phyloP scores from a whole-genome alignment of 495 filamentous ascomycete genomes.

The Neurospora pannonica region DNA sequence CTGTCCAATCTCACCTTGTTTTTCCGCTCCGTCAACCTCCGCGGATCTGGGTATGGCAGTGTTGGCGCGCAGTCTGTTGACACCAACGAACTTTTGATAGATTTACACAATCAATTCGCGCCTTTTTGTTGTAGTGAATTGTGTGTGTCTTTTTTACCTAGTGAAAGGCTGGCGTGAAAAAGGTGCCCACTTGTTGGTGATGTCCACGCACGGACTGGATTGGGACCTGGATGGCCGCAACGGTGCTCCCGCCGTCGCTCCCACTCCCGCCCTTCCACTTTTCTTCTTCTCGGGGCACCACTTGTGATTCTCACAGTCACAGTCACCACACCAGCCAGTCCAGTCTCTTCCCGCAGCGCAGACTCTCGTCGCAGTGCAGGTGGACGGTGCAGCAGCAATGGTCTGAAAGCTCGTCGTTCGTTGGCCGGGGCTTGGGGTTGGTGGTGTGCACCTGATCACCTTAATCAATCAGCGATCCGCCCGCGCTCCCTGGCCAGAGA shows the following conservation, averaged over 20 bases:
- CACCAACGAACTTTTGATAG: background rate
- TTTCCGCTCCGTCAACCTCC: background rate
- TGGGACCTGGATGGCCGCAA: background rate
- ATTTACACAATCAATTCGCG: background rate
- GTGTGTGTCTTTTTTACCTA: background rate
- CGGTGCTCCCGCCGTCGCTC: background rate
- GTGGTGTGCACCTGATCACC: background rate
- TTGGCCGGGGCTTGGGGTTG: background rate
- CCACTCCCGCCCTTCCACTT: background rate
- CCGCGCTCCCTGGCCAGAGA: background rate
- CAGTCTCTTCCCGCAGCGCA: background rate
- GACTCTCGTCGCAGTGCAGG: background rate
- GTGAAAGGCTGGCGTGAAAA: background rate
- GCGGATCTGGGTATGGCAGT: background rate
- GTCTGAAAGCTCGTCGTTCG: background rate
- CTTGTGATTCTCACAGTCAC: background rate
- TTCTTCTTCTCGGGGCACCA: background rate
- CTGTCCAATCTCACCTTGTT: background rate
- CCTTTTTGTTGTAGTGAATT: background rate
- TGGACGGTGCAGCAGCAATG: background rate
- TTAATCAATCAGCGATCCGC: background rate
- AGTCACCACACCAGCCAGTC: background rate
- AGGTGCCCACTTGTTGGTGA: background rate
- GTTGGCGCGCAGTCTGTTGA: background rate
- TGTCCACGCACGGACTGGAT: background rate